Percentiles rank a stretch among this genome's conserved stretches.
Evolutionary conservation across 305 asterid genomes (phyloP).

Genomic region (Plantago coronopus): DNA sequence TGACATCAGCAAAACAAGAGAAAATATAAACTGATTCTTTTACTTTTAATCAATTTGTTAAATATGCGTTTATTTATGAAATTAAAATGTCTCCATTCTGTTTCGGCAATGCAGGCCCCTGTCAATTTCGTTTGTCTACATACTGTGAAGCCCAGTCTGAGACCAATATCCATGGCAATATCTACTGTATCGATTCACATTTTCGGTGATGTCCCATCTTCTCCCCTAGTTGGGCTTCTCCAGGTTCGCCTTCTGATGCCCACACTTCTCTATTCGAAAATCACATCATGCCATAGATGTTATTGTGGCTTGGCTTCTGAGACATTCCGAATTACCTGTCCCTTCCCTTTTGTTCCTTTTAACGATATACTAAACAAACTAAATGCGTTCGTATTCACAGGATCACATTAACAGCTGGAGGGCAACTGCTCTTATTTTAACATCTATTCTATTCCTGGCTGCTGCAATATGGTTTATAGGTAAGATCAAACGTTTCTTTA

Average conservation of each 20-base stretch:
- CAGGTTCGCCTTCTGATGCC: conserved; percentile 47
- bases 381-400: conserved; percentile 34
- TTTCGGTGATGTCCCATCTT: conserved; percentile 92
- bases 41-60: too few relatives aligned
- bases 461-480: conserved; percentile 83
- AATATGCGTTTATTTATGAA: not conserved
- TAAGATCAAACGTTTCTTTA: conserved; percentile 11
- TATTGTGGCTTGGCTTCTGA: not conserved
- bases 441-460: conserved; percentile 70
- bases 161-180: conserved; percentile 89
- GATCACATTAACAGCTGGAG: conserved; percentile 83
- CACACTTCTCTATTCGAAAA: not conserved
- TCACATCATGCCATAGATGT: not conserved
- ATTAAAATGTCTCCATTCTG: not conserved
- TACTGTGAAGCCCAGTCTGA: conserved; percentile 77
- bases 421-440: conserved; percentile 60
- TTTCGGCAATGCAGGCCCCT: conserved; percentile 65
- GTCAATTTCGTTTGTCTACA: conserved; percentile 89
- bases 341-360: not conserved
- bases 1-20: not conserved
- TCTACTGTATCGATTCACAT: conserved; percentile 87
- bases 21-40: not conserved
- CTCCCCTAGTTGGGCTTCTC: conserved; percentile 92
- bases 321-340: not conserved
- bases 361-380: conserved; percentile 1